Conservation (phyloP, 2,329 filamentous ascomycete genomes). For the Arthrobotrys sphaeroides region DNA sequence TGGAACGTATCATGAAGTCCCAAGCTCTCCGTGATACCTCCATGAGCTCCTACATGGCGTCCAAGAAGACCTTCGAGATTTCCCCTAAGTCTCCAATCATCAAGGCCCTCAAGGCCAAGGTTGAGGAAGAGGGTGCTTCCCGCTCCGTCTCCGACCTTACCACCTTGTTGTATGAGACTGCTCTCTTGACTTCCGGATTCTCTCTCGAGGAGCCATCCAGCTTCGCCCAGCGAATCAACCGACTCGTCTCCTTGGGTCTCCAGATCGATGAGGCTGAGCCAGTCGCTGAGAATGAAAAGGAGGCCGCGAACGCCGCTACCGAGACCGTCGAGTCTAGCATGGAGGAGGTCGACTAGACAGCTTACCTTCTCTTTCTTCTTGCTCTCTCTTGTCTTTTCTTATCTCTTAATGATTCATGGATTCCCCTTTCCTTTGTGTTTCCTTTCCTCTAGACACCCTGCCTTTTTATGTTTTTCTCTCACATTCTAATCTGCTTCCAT, state of each 20-base stretch:
- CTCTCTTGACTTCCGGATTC: slow-evolving; percentile 97
- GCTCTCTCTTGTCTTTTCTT: not conserved
- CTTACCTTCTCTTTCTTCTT: slow-evolving; percentile 13
- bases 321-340: slow-evolving; percentile 89
- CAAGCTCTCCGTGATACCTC: slow-evolving; percentile 99
- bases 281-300: slow-evolving; percentile 68
- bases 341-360: slow-evolving; percentile 99
- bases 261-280: slow-evolving; percentile 91
- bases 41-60: slow-evolving; percentile 99
- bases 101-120: slow-evolving; percentile 99
- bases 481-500: slow-evolving; percentile 27
- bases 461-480: too few relatives aligned
- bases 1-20: slow-evolving; percentile 99
- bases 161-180: slow-evolving; percentile 98
- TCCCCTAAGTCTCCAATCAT: slow-evolving; percentile 98
- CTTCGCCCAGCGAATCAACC: slow-evolving; percentile 99
- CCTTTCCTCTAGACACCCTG: slow-evolving; percentile 22
- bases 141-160: slow-evolving; percentile 99
- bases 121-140: slow-evolving; percentile 95
- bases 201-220: slow-evolving; percentile 98
- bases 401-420: slow-evolving; percentile 30
- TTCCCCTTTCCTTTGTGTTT: slow-evolving; percentile 32
- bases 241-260: slow-evolving; percentile 95
- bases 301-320: slow-evolving; percentile 66
- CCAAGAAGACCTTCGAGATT: slow-evolving; percentile 99